Base-by-base conservation (phyloP, 2,329 filamentous ascomycete genomes). In the Aureobasidium leucospermi region DNA sequence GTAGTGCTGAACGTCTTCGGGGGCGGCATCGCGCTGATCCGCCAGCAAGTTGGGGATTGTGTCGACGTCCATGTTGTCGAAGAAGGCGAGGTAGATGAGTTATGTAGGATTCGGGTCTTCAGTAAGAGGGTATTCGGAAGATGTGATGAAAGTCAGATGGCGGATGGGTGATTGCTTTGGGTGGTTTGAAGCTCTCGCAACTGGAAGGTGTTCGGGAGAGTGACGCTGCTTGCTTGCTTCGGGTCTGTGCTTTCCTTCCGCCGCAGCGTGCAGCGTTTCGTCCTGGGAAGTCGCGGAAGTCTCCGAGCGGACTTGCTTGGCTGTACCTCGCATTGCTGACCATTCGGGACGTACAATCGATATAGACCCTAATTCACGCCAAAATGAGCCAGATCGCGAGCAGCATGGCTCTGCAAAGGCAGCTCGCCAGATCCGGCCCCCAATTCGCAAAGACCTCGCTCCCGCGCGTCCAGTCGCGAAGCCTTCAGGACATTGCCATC, bases 31-130 rank as follows among this genome's bases (percentile, higher is more conserved):
- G 73, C 91, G 88, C 83, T 95, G 89, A 68, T 96, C 88, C 63
- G 86, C 85, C 65, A 99, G 88, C 78, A 97, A 96, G 74, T 96
- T 90, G 72, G 90, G 83, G 74, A 97, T 94, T 71, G 87, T 85
- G 74, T 96, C 89, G 77, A 85, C 82, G 75, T 89, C 91, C 90
- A 96, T 96, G 48, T 42, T 59, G 58, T 31, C 19, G 10, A 6
- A 15, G 19, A 41, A n/a, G 23, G 2, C 5, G 55, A 19, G 32
- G 2, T 19, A 10, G 38, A 16, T 13, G 23, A 9, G 3, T 47
- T 13, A 5, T 1, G 28, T 4, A n/a, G 1, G 10, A 19, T 16
- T 8, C 10, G 23, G 39, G 28, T 16, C 1, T 36, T 28, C 10
- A 19, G 6, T 16, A 16, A 36, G n/a, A 6, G 36, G 10, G 31